phyloP scores from a whole-genome alignment of 1,284 basidiomycete genomes.

The Sutorius eximius region DNA sequence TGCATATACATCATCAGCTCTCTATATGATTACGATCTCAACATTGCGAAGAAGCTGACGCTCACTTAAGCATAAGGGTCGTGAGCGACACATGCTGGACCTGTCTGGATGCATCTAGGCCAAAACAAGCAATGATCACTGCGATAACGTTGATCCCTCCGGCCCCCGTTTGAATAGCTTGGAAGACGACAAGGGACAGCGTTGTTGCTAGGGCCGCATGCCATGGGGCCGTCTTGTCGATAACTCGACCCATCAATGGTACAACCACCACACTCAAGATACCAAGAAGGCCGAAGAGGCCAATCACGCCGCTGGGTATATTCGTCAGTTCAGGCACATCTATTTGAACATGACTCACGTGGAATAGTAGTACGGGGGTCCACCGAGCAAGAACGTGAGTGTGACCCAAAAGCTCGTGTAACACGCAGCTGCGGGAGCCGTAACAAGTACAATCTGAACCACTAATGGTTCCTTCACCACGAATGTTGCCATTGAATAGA shows the following conservation, averaged over 20 bases:
- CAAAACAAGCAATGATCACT: conserved; percentile 45
- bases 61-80: conserved; percentile 40
- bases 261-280: conserved; percentile 46
- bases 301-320: conserved; percentile 43
- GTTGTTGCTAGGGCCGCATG: conserved; percentile 45
- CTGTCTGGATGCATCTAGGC: conserved; percentile 50
- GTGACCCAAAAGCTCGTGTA: conserved; percentile 71
- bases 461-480: conserved; percentile 64
- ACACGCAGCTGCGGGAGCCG: conserved; percentile 51
- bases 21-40: neutral
- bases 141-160: conserved; percentile 47
- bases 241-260: conserved; percentile 49
- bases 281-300: conserved; percentile 57
- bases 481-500: conserved; percentile 63
- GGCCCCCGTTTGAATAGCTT: conserved; percentile 45
- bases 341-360: conserved; percentile 41
- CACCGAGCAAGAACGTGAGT: conserved; percentile 66
- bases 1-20: conserved; percentile 1
- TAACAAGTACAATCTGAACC: conserved; percentile 58
- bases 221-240: conserved; percentile 55
- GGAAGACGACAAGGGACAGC: conserved; percentile 34
- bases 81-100: conserved; percentile 43
- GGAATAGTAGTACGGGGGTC: conserved; percentile 59
- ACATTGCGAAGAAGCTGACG: neutral
- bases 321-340: neutral